Conservation (phyloP, 139 green algal genomes). For the Parachlorella kessleri region DNA sequence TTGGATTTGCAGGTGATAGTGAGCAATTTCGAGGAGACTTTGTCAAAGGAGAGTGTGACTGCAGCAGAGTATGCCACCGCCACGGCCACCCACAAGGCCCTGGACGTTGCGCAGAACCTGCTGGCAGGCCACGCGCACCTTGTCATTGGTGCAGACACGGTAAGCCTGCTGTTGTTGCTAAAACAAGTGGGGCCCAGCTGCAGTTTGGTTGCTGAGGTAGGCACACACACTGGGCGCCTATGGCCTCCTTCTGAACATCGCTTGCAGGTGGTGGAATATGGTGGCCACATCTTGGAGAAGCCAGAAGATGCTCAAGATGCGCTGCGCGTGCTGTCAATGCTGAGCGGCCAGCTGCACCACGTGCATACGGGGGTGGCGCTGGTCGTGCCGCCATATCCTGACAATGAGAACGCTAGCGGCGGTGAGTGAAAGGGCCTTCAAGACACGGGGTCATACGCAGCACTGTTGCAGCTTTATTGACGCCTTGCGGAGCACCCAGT, state of each 20-base stretch:
- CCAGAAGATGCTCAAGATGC: conserved; percentile 73
- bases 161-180: not conserved
- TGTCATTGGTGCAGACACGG: conserved; percentile 82
- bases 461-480: not conserved
- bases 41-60: conserved; percentile 53
- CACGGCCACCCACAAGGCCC: conserved; percentile 76
- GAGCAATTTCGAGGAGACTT: conserved; percentile 80
- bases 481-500: too few relatives aligned
- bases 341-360: conserved; percentile 65
- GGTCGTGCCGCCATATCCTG: conserved; percentile 51
- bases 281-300: conserved; percentile 84
- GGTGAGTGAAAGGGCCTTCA: not conserved
- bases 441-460: too few relatives aligned
- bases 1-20: conserved; percentile 51
- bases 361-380: conserved; percentile 90
- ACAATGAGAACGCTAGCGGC: too few relatives aligned
- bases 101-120: conserved; percentile 59
- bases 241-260: not conserved
- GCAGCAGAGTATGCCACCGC: conserved; percentile 70
- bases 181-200: too few relatives aligned
- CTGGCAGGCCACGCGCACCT: conserved; percentile 40
- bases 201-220: too few relatives aligned
- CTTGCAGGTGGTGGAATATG: conserved; percentile 66
- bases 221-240: not conserved
- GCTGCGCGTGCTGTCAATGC: conserved; percentile 63